phyloP scores from a whole-genome alignment of 2,329 filamentous ascomycete genomes.

The Aspergillus sp. region DNA sequence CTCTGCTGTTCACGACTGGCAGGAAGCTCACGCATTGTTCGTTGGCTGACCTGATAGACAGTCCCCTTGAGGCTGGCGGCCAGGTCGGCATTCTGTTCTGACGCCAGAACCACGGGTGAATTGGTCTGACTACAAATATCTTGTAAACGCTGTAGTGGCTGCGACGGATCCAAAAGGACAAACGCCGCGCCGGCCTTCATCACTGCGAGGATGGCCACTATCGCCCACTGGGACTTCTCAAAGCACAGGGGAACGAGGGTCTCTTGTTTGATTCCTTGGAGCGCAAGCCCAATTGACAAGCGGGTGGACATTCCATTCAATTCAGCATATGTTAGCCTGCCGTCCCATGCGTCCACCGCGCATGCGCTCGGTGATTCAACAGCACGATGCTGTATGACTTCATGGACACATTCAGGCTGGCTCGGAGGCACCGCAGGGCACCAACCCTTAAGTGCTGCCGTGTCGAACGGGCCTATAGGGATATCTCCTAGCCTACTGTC shows the following conservation, averaged over 20 bases:
- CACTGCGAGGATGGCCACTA: background rate
- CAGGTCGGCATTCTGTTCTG: background rate
- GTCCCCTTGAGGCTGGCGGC: background rate
- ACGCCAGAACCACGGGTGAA: background rate
- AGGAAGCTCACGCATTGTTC: background rate
- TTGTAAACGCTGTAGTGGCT: background rate
- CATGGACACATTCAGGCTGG: too few relatives aligned
- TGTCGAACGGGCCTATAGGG: too few relatives aligned
- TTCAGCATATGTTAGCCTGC: background rate
- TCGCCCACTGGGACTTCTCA: background rate
- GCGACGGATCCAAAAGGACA: background rate
- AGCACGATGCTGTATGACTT: too few relatives aligned
- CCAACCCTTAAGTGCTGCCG: too few relatives aligned
- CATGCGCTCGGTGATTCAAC: too few relatives aligned
- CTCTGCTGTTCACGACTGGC: background rate
- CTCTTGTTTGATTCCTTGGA: background rate
- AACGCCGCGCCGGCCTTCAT: background rate
- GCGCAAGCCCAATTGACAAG: background rate
- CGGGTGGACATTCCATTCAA: background rate
- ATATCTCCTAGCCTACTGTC: too few relatives aligned
- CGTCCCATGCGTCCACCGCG: background rate
- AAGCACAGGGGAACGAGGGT: background rate
- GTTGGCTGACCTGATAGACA: too few relatives aligned
- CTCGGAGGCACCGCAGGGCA: too few relatives aligned
- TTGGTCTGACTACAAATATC: background rate